phyloP scores from a whole-genome alignment of 176 grass and related monocot genomes.

The bread wheat (Triticum aestivum) region IWGSC_CS_RefSeq_v2.1 NC_057807.1:576425376-576425875 shows the following conservation, averaged over 20 bases:
- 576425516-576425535: conserved; percentile 86
- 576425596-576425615: conserved; percentile 93
- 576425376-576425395: conserved; percentile 84
- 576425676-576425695: conserved; percentile 83
- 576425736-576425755: conserved; percentile 95
- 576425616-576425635: conserved; percentile 84
- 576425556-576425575: conserved; percentile 70
- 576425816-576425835: conserved; percentile 90
- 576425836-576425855: conserved; percentile 70
- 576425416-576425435: conserved; percentile 76
- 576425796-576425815: conserved; percentile 99
- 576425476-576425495: conserved; percentile 72
- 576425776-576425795: conserved; percentile 96
- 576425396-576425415: conserved; percentile 91
- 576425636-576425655: conserved; percentile 92
- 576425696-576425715: conserved; percentile 56
- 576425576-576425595: conserved; percentile 74
- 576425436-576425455: conserved; percentile 75
- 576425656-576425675: conserved; percentile 95
- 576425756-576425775: conserved; percentile 96
- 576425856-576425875: conserved; percentile 51
- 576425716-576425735: conserved; percentile 81
- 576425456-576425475: conserved; percentile 55
- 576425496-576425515: conserved; percentile 78
- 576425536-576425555: conserved; percentile 88